Conservation (phyloP, 768 basidiomycete genomes). For the Podaxis rugospora region DNA sequence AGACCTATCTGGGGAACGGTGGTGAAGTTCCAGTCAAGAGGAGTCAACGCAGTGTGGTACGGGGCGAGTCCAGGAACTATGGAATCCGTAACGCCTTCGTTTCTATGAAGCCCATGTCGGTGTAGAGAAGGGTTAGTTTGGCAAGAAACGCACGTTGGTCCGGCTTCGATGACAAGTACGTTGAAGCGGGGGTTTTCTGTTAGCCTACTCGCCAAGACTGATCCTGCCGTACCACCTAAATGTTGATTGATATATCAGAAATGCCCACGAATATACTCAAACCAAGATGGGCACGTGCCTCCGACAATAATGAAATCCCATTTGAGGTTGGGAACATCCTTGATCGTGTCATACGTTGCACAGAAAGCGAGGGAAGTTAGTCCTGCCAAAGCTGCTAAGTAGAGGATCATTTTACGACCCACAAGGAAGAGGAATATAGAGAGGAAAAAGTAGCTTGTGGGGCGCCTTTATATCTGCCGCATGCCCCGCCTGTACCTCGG, state of each 20-base stretch:
- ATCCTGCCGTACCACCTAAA: slow-evolving; percentile 25
- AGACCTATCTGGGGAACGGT: slow-evolving; percentile 24
- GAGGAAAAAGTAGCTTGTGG: too few relatives aligned
- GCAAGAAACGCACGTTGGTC: slow-evolving; percentile 10
- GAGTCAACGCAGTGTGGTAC: not conserved
- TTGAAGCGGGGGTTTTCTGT: slow-evolving; percentile 15
- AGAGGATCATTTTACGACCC: not conserved
- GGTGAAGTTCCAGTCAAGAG: slow-evolving; percentile 27
- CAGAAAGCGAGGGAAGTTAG: not conserved
- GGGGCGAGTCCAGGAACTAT: slow-evolving; percentile 14
- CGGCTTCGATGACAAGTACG: slow-evolving; percentile 15
- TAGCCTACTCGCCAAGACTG: slow-evolving; percentile 24
- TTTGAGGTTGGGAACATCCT: slow-evolving; percentile 1
- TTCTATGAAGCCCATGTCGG: not conserved
- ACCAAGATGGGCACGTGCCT: slow-evolving; percentile 8
- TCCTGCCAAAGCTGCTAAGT: not conserved
- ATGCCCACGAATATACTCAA: not conserved
- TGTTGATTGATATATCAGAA: not conserved
- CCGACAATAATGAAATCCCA: slow-evolving; percentile 18
- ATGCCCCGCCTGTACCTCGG: too few relatives aligned
- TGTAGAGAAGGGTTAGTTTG: not conserved
- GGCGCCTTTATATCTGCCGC: too few relatives aligned
- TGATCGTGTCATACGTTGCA: slow-evolving; percentile 3
- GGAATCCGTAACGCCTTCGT: slow-evolving; percentile 10
- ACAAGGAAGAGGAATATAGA: not conserved